Percentiles rank a stretch among this genome's conserved stretches.
phyloP scores from a whole-genome alignment of 1,139 yeast species.

The Hemisphaericaspora lyxosophila region DNA sequence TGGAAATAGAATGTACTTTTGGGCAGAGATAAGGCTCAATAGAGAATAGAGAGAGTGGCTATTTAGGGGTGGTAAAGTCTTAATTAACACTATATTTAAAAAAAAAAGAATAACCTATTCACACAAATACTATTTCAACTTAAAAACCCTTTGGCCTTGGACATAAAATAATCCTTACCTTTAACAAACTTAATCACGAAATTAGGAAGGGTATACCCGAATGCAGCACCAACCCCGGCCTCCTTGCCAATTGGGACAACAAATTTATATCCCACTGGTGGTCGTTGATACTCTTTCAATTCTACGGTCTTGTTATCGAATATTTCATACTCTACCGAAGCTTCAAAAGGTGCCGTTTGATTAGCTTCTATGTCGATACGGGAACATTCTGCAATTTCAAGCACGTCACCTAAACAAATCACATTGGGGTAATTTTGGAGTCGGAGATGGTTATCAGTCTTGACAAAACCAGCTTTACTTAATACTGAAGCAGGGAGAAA shows the following conservation, averaged over 20 bases:
- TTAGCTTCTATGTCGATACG: constrained; percentile 25
- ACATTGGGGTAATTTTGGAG: constrained; percentile 26
- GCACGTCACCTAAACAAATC: constrained; percentile 35
- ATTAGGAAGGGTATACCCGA: constrained; percentile 30
- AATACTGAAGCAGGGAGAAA: constrained; percentile 19
- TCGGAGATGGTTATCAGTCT: constrained; percentile 26
- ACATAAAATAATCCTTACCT: constrained; percentile 22
- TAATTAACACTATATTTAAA: no score
- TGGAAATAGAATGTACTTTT: no score
- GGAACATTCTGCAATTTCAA: constrained; percentile 22
- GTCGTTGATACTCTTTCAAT: constrained; percentile 15
- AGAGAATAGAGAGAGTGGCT: no score
- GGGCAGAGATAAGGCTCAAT: no score
- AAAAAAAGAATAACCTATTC: no score
- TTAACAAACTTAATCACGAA: constrained; percentile 29
- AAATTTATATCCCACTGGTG: constrained; percentile 11
- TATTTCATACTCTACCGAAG: constrained; percentile 17
- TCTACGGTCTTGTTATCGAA: constrained; percentile 15
- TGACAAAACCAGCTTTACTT: constrained; percentile 22
- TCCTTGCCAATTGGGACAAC: constrained; percentile 34
- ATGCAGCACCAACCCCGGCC: constrained; percentile 36
- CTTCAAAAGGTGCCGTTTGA: constrained; percentile 22
- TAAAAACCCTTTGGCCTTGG: constrained; percentile 13
- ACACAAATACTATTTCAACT: no score
- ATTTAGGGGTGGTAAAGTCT: no score